Evolutionary conservation across 441 rosid genomes (phyloP).

Genomic region (Populus trichocarpa): DNA sequence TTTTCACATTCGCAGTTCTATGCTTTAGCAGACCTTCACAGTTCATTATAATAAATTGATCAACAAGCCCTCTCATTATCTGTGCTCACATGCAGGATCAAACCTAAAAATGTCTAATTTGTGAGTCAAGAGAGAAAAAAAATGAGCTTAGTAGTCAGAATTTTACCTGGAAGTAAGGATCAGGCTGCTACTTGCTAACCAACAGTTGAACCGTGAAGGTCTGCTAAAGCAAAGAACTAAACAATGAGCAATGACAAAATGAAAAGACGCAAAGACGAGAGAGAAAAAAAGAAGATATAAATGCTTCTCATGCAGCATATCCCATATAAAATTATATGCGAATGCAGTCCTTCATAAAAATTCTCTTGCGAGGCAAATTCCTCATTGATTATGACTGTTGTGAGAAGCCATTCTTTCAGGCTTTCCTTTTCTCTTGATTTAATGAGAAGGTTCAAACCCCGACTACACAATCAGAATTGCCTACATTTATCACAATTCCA

Average conservation of each 20-base stretch:
- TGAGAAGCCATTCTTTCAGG: constrained; percentile 8
- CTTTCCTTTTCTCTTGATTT: constrained; percentile 8
- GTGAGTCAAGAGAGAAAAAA: background rate
- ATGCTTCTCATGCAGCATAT: background rate
- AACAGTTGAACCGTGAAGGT: background rate
- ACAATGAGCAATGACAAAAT: background rate
- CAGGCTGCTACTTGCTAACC: background rate
- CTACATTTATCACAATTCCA: constrained; percentile 10
- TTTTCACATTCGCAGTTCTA: background rate
- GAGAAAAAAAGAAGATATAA: background rate
- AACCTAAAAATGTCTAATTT: background rate
- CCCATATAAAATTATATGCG: background rate
- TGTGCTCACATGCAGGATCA: background rate
- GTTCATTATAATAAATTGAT: background rate
- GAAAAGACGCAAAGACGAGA: background rate
- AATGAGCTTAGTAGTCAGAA: background rate
- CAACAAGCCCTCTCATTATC: background rate
- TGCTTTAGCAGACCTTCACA: background rate
- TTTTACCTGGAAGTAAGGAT: background rate
- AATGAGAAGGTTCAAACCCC: background rate
- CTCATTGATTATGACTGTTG: background rate
- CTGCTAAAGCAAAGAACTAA: background rate
- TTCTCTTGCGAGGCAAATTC: constrained; percentile 1
- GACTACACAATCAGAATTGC: constrained; percentile 6
- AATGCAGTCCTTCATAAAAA: constrained; percentile 1